A percentile compares a stretch with the other conserved stretches of the same genome.
Evolutionary conservation across 1,284 basidiomycete genomes (phyloP).

Genomic region (Puccinia horiana): DNA sequence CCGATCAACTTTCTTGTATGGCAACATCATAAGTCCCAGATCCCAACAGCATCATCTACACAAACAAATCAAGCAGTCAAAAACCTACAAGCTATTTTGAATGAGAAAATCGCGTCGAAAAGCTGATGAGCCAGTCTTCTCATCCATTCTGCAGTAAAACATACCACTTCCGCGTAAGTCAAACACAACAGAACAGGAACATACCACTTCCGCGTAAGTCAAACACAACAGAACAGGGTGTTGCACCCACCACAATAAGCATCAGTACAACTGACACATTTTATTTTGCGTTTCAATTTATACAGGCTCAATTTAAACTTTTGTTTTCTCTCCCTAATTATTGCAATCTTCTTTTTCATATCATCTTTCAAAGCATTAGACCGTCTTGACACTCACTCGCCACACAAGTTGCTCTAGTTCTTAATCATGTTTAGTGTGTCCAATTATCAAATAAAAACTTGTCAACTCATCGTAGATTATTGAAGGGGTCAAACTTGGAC

Average conservation of each 20-base stretch:
- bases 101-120: not conserved
- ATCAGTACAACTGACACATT: not conserved
- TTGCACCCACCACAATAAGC: not conserved
- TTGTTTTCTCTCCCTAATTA: no score
- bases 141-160: not conserved
- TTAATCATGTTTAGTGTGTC: no score
- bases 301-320: no score
- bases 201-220: not conserved
- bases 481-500: no score
- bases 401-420: no score
- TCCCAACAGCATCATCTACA: not conserved
- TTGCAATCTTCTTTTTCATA: no score
- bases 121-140: not conserved
- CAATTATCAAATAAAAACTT: no score
- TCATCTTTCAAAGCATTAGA: no score
- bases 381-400: no score
- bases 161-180: not conserved
- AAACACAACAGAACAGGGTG: not conserved
- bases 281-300: not conserved
- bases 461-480: no score
- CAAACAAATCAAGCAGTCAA: not conserved
- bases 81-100: not conserved
- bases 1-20: not conserved
- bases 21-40: not conserved
- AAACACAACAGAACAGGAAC: not conserved